These are phyloP conservation scores for Syzygium aqueum DNA, from an alignment of 345 rosid genomes.

Conservation along the genomic window DNA sequence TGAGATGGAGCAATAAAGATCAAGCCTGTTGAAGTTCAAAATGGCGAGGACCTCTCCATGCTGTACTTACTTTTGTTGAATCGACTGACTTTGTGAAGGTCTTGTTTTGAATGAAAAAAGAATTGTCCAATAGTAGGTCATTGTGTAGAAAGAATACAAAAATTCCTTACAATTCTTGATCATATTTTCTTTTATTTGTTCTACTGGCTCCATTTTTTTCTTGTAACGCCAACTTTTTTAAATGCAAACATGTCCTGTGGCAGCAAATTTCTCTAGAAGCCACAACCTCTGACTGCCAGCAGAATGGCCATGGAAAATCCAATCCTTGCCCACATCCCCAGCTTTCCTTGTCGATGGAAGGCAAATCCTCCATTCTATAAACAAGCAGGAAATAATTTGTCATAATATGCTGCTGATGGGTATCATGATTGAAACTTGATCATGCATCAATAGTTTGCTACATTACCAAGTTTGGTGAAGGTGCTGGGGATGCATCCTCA, in stretches of 20 bases:
- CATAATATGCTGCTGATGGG: not conserved
- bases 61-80: not conserved
- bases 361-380: conserved; percentile 55
- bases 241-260: conserved; percentile 1
- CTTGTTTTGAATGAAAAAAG: not conserved
- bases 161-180: not conserved
- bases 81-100: not conserved
- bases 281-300: conserved; percentile 33
- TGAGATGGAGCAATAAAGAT: conserved; percentile 1
- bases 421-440: not conserved
- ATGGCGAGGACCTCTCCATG: not conserved
- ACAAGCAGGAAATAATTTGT: not conserved
- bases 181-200: not conserved
- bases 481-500: conserved; percentile 69
- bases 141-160: not conserved
- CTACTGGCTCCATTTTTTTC: not conserved
- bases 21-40: not conserved
- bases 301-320: conserved; percentile 39
- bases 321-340: conserved; percentile 35
- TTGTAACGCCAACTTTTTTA: not conserved
- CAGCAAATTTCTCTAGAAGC: conserved; percentile 17
- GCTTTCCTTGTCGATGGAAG: conserved; percentile 31
- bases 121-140: not conserved
- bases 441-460: not conserved
- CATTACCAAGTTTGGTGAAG: conserved; percentile 62